A percentile compares a stretch with the other conserved stretches of the same genome.
Conservation (phyloP, 352 stramenopile species). For the Blastocystis sp. region DNA sequence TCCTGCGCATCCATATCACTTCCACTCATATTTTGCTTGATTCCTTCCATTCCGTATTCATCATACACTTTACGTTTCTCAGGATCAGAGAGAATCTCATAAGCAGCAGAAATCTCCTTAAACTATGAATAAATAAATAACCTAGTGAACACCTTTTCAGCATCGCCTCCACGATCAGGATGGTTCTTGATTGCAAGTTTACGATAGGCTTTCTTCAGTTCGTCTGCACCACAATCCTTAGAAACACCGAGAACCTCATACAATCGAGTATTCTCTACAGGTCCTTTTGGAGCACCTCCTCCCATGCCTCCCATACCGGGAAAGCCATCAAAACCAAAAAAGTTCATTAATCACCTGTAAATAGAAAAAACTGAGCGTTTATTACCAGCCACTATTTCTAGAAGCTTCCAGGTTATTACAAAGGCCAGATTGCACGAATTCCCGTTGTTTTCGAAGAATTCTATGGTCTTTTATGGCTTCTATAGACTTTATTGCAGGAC, state of each 20-base stretch:
- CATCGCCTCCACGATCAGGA: conserved; percentile 95
- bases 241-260: conserved; percentile 82
- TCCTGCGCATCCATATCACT: conserved; percentile 78
- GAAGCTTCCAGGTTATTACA: not conserved
- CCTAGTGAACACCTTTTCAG: conserved; percentile 81
- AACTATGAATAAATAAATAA: conserved; percentile 75
- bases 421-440: not conserved
- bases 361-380: not conserved
- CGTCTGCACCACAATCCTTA: conserved; percentile 78
- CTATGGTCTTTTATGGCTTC: too few species aligned
- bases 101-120: conserved; percentile 88
- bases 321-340: conserved; percentile 63
- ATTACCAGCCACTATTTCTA: not conserved
- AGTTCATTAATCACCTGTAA: conserved; percentile 13
- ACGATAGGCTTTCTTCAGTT: conserved; percentile 86
- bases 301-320: conserved; percentile 61
- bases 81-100: conserved; percentile 92
- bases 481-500: too few species aligned
- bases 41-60: conserved; percentile 94
- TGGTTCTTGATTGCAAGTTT: conserved; percentile 89
- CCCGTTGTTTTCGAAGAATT: not conserved
- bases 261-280: conserved; percentile 80
- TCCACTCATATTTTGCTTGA: conserved; percentile 82
- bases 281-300: not conserved
- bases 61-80: conserved; percentile 84